Base-by-base conservation (phyloP, 2,329 filamentous ascomycete species). In the Trichophyton verrucosum region DNA sequence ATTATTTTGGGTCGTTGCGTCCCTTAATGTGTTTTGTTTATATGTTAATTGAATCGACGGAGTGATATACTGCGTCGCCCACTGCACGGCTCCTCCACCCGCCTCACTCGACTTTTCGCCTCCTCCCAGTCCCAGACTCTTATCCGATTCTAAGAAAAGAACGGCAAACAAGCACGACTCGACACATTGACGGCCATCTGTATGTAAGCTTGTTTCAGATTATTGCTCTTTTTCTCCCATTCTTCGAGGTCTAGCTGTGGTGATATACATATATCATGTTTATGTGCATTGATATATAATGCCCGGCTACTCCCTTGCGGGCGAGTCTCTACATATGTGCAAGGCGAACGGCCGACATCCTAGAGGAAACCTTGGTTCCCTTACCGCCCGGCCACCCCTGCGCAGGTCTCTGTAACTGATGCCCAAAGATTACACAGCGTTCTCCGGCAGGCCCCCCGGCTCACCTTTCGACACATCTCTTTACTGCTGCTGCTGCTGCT, bases 381-480 rank as follows among this genome's bases (percentile, higher is more conserved):
- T 24, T 53, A 53, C 49, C 22, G 46, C 46, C 17, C 22, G 13
- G 22, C 24, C 49, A 44, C n/a, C 49, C 49, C 27, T 53, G 49
- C n/a, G 24, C 22, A 53, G 49, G 49, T 53, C 49, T 53, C n/a
- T 44, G 55, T 57, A 22, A 57, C 55, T 57, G n/a, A 57, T 57
- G 55, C 55, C 55, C 55, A 57, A 44, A 57, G 55, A 57, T 57
- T 57, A 57, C 55, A 57, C 55, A 57, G 55, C 55, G 38, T 57
- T n/a, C 38, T 57, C 17, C 15, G 55, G 38, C 55, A 57, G 55
- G 30, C 30, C 38, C 38, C 38, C 55, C 27, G 49, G 49, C 49
- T 53, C 44, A 20, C 20, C 17, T 53, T 30, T 53, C 17, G 17
- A 53, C 22, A 53, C 22, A 20, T 53, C 9, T 53, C 22, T 33